A percentile compares a stretch with the other conserved stretches of the same genome.
Evolutionary conservation across 805 yeast genomes (phyloP).

Genomic region (Metschnikowia lunata): DNA sequence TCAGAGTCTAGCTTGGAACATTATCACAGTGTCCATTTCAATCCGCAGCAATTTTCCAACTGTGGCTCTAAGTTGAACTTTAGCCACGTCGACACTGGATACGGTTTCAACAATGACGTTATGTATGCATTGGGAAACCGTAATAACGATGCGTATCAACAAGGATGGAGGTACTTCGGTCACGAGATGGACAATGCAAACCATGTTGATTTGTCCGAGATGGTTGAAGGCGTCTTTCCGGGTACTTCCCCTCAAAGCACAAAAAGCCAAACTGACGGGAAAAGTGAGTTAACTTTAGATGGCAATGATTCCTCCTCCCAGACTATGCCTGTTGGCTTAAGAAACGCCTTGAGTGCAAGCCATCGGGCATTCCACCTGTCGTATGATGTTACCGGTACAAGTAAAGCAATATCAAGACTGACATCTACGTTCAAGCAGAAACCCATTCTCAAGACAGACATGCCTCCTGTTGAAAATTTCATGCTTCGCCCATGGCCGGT

Average conservation of each 20-base stretch:
- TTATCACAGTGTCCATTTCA: constrained; percentile 7
- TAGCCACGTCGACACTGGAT: background rate
- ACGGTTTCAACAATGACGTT: constrained; percentile 1
- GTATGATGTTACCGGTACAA: background rate
- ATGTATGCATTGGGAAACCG: constrained; percentile 1
- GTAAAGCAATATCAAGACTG: background rate
- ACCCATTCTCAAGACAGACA: background rate
- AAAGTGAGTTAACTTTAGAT: background rate
- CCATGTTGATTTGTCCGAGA: constrained; percentile 6
- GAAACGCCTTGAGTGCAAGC: constrained; percentile 7
- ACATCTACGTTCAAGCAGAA: background rate
- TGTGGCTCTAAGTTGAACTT: constrained; percentile 1
- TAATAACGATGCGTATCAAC: constrained; percentile 2
- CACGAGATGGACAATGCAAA: constrained; percentile 1
- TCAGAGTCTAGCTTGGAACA: constrained; percentile 10
- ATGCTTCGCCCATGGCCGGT: constrained; percentile 10
- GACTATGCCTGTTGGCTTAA: constrained; percentile 6
- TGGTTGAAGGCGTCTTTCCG: constrained; percentile 8
- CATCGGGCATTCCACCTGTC: constrained; percentile 1
- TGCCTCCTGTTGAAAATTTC: constrained; percentile 5
- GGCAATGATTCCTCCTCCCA: background rate
- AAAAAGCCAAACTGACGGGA: background rate
- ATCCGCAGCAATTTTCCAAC: constrained; percentile 5
- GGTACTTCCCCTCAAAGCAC: background rate
- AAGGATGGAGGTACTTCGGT: constrained; percentile 4